Evolutionary conservation across 371 early-diverging fungal species (phyloP), one percentile per base, ranked within the genome.

Genomic region (Mortierella sp.): DNA sequence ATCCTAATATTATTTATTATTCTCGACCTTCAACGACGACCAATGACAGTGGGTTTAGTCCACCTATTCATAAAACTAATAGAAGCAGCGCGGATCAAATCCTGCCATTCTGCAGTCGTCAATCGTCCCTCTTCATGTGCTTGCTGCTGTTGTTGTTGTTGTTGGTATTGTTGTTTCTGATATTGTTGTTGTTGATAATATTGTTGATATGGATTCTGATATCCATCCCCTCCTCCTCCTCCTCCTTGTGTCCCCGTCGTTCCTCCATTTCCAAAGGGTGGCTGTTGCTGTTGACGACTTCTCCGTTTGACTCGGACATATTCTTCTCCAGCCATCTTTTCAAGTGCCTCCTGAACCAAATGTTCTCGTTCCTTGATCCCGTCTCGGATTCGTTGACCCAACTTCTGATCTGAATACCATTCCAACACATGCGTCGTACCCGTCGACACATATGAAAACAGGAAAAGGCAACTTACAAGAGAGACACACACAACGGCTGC

Each of bases 301-400:
- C 57, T 52, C 4, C 76, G 66, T 64, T 70, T 70, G 71, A 75
- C 64, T 19, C 67, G 66, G 50, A 57, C 67, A 50, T 70, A 75
- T 25, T 75, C 79, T 16, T 77, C 79, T 4, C 79, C 79, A 16
- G 79, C 79, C 72, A 77, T 72, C 66, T 68, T 72, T 26, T 77
- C 79, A 4, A 77, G 69, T 0, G 79, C 68, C 26, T 72, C 69
- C 37, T 77, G 79, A 4, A 77, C 69, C 7, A 62, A 55, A 29
- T 65, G 68, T 26, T 77, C 79, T 11, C 79, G 72, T 28, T 72
- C 69, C 37, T 72, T 68, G 66, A 77, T 46, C 19, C 69, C 62
- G n/a, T 77, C 72, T 1, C 79, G 72, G 48, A 77, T 68, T 12
- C 69, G 68, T 50, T 77, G 79, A 3, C 72, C 72, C 50, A 72